These are phyloP conservation scores for Arthroderma sp. DNA, from an alignment of 2,329 filamentous ascomycete genomes.

Conservation along the genomic window DNA sequence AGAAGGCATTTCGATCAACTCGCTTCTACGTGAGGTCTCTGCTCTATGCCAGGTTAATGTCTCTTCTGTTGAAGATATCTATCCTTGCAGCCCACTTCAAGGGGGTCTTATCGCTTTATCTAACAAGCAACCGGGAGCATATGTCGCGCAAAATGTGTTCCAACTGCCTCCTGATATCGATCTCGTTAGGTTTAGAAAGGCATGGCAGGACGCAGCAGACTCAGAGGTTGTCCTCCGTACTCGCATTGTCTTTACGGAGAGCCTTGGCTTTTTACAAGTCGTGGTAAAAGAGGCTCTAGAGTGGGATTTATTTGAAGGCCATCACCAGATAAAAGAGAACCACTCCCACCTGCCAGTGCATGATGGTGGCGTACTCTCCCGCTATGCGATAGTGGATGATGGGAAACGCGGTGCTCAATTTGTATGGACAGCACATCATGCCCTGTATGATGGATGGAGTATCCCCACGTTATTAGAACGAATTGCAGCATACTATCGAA, in stretches of 20 bases:
- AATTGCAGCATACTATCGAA: slow-evolving; percentile 10
- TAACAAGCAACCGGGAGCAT: slow-evolving; percentile 25
- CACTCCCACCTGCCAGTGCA: slow-evolving; percentile 7
- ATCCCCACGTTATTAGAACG: slow-evolving; percentile 12
- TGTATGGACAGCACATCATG: slow-evolving; percentile 31
- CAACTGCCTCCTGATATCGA: slow-evolving; percentile 19
- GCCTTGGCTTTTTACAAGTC: slow-evolving; percentile 18
- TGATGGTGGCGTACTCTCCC: slow-evolving; percentile 23
- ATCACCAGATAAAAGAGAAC: slow-evolving; percentile 7
- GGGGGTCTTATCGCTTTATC: slow-evolving; percentile 30
- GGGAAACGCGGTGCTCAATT: slow-evolving; percentile 15
- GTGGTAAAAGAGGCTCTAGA: slow-evolving; percentile 14
- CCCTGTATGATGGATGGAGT: slow-evolving; percentile 29
- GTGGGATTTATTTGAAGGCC: slow-evolving; percentile 11
- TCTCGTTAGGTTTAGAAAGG: slow-evolving; percentile 22
- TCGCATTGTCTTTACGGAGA: slow-evolving; percentile 19
- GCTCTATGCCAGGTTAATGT: slow-evolving; percentile 10
- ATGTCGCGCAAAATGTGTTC: slow-evolving; percentile 28
- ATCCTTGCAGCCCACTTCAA: slow-evolving; percentile 31
- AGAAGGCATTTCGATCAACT: slow-evolving; percentile 12
- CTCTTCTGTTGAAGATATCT: slow-evolving; percentile 24
- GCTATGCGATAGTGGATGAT: slow-evolving; percentile 10
- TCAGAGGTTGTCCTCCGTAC: slow-evolving; percentile 30
- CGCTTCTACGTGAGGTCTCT: slow-evolving; percentile 12
- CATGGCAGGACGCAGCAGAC: slow-evolving; percentile 25